Evolutionary conservation across 768 basidiomycete genomes (phyloP).

Genomic region (Boletus reticulatus): DNA sequence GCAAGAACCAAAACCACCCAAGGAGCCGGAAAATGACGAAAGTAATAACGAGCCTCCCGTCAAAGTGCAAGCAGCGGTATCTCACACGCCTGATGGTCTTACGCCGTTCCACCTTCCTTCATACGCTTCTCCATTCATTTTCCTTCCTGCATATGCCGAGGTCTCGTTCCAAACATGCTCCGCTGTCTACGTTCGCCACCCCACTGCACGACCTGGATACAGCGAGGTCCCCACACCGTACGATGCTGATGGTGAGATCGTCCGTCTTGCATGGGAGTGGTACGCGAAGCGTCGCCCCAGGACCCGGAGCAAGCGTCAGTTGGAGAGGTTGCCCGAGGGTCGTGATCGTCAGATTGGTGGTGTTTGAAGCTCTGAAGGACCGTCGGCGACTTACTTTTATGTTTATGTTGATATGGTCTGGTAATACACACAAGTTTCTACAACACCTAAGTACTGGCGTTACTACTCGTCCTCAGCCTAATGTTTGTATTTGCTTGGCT

Average conservation of each 20-base stretch:
- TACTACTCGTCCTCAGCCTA: too few relatives aligned
- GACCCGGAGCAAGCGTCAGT: conserved; percentile 60
- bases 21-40: conserved; percentile 9
- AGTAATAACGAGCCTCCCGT: background rate
- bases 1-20: conserved; percentile 31
- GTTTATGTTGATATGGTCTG: conserved; percentile 1
- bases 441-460: too few relatives aligned
- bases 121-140: conserved; percentile 88
- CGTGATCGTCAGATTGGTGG: conserved; percentile 38
- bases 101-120: conserved; percentile 85
- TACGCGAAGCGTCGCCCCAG: conserved; percentile 71
- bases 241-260: conserved; percentile 91
- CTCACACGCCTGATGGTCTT: conserved; percentile 25
- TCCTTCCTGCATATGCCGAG: conserved; percentile 90
- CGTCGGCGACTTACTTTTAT: background rate
- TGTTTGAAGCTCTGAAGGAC: conserved; percentile 8
- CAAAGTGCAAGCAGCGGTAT: background rate
- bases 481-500: too few relatives aligned
- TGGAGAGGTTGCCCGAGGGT: conserved; percentile 66
- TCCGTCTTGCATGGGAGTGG: conserved; percentile 96
- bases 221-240: conserved; percentile 95
- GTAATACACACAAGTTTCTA: background rate
- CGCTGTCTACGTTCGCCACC: conserved; percentile 90
- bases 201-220: conserved; percentile 94
- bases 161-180: conserved; percentile 87